phyloP scores from a whole-genome alignment of 2,329 filamentous ascomycete species.

The Pseudogymnoascus sp. region DNA sequence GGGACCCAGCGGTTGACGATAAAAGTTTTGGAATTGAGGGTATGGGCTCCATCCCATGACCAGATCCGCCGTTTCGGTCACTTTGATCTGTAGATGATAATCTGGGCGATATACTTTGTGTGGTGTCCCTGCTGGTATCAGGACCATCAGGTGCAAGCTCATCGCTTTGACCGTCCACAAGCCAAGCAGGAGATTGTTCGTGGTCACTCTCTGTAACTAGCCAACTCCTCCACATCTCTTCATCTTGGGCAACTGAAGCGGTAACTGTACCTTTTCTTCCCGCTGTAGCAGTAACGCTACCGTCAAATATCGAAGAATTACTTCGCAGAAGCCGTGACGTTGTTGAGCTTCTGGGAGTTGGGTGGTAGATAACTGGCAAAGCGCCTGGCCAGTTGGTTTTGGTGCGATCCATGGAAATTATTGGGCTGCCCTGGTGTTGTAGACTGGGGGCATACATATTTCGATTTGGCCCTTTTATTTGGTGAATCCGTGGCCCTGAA shows the following conservation, averaged over 20 bases:
- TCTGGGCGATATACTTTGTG: neutral
- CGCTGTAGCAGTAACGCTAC: constrained; percentile 23
- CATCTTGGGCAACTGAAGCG: constrained; percentile 18
- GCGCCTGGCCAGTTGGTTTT: neutral
- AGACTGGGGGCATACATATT: neutral
- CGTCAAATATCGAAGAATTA: constrained; percentile 15
- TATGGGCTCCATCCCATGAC: neutral
- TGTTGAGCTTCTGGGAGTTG: constrained; percentile 21
- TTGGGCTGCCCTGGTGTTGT: neutral
- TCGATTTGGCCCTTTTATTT: neutral
- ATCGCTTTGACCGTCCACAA: neutral
- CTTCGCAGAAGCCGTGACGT: constrained; percentile 19
- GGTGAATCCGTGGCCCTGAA: neutral
- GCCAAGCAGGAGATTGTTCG: neutral
- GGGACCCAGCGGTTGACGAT: neutral
- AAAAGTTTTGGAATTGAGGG: neutral
- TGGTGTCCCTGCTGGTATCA: neutral
- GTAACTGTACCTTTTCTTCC: constrained; percentile 12
- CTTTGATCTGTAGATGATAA: neutral
- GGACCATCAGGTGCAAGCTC: neutral
- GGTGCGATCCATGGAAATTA: neutral
- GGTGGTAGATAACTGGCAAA: constrained; percentile 19
- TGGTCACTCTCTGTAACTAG: constrained; percentile 12
- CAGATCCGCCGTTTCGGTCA: neutral
- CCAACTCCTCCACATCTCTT: constrained; percentile 27